phyloP scores from a whole-genome alignment of 2,329 filamentous ascomycete genomes.

The Knoxdaviesia proteae region DNA sequence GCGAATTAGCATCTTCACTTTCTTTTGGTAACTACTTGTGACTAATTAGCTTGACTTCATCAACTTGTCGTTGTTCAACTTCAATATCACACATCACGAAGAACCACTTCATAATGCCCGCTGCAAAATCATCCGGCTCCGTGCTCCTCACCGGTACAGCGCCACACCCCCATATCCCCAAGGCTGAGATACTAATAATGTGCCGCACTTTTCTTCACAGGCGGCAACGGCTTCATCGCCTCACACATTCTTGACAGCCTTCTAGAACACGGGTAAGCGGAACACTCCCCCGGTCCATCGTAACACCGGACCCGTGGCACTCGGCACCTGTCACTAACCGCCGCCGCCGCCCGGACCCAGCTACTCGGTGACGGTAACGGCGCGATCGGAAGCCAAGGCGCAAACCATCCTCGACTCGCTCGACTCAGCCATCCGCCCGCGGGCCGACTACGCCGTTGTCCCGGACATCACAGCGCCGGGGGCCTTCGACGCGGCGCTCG shows the following conservation, averaged over 20 bases:
- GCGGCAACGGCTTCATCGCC: conserved; percentile 32
- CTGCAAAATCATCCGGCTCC: no score
- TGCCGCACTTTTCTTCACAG: conserved; percentile 9
- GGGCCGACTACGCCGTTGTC: conserved; percentile 33
- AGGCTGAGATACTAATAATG: not conserved
- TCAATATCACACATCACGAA: no score
- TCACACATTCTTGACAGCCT: conserved; percentile 28
- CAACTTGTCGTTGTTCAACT: no score
- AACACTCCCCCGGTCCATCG: not conserved
- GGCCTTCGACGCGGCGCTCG: conserved; percentile 38
- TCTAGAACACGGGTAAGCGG: conserved; percentile 9
- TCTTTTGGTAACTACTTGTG: not conserved
- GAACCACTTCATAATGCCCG: no score
- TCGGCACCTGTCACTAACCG: no score
- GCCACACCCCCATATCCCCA: not conserved
- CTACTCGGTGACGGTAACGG: conserved; percentile 2
- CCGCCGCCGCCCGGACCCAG: not conserved
- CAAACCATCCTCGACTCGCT: conserved; percentile 19
- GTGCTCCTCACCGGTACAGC: conserved; percentile 2
- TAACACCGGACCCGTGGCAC: no score
- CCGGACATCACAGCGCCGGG: conserved; percentile 48
- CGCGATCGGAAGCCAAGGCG: conserved; percentile 19
- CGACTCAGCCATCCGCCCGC: conserved; percentile 4
- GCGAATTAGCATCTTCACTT: not conserved
- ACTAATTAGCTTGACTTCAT: not conserved